Conservation (phyloP, 805 yeast species). For the Wickerhamiella azyma region DNA sequence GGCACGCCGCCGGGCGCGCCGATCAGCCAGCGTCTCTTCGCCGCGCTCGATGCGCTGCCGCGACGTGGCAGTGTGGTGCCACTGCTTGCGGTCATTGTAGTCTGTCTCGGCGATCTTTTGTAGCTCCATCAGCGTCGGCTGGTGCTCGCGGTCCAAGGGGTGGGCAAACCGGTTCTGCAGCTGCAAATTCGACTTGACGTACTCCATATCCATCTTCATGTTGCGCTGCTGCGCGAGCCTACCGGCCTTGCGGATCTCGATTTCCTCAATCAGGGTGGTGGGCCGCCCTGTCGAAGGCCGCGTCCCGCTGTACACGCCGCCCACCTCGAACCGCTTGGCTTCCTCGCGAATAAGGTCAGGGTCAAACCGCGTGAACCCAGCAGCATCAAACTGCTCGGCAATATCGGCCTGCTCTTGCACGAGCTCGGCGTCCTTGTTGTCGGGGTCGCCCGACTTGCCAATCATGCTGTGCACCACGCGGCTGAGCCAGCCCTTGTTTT, state of each 20-base stretch:
- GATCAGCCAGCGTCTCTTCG: conserved; percentile 22
- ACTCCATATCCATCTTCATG: conserved; percentile 18
- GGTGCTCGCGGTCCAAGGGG: conserved; percentile 20
- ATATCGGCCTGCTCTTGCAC: conserved; percentile 7
- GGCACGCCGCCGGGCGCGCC: conserved; percentile 21
- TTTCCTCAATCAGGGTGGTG: conserved; percentile 27
- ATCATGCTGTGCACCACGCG: conserved; percentile 10
- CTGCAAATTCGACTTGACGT: conserved; percentile 9
- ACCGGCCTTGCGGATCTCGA: conserved; percentile 27
- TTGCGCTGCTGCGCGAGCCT: conserved; percentile 19
- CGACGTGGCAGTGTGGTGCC: conserved; percentile 16
- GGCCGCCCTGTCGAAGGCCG: conserved; percentile 16
- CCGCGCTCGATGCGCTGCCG: conserved; percentile 14
- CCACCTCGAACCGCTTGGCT: conserved; percentile 18
- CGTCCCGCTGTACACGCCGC: conserved; percentile 16
- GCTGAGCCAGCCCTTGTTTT: conserved; percentile 1
- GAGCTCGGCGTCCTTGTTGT: conserved; percentile 12
- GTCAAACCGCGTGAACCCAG: conserved; percentile 23
- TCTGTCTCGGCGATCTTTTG: conserved; percentile 22
- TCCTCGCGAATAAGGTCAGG: conserved; percentile 19
- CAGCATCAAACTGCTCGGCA: conserved; percentile 11
- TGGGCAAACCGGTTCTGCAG: conserved; percentile 12
- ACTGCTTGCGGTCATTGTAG: conserved; percentile 19
- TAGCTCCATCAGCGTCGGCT: conserved; percentile 23
- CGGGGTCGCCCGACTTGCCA: conserved; percentile 11